A percentile compares a stretch with the other conserved stretches of the same genome.
These are phyloP conservation scores for Pythium dissotocum DNA, from an alignment of 352 stramenopile genomes.

Conservation along the genomic window DNA sequence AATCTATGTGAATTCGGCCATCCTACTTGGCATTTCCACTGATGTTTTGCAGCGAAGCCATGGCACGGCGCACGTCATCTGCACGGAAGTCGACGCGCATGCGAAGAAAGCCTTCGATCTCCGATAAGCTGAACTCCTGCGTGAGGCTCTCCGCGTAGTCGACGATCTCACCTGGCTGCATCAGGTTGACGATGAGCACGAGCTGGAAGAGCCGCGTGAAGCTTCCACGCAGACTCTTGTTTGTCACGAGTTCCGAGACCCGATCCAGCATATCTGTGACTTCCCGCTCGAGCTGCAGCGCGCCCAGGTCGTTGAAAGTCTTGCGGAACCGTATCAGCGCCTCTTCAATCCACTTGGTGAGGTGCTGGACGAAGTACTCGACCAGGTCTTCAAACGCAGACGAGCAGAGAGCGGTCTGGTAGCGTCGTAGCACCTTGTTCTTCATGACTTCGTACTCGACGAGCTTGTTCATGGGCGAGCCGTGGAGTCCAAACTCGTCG, in stretches of 20 bases:
- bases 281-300: constrained; percentile 77
- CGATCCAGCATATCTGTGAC: constrained; percentile 60
- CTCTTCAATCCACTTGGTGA: constrained; percentile 59
- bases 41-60: constrained; percentile 19
- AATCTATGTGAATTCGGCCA: not conserved
- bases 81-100: constrained; percentile 76
- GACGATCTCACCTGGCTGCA: constrained; percentile 67
- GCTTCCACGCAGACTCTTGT: constrained; percentile 56
- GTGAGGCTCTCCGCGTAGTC: constrained; percentile 63
- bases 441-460: constrained; percentile 71
- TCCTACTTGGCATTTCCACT: constrained; percentile 4
- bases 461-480: constrained; percentile 64
- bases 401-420: constrained; percentile 53
- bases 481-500: constrained; percentile 55
- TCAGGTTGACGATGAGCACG: constrained; percentile 79
- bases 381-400: constrained; percentile 73
- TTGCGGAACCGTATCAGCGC: constrained; percentile 56
- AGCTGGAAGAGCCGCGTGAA: constrained; percentile 83
- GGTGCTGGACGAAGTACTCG: constrained; percentile 53
- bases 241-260: constrained; percentile 47
- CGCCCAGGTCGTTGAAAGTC: constrained; percentile 77
- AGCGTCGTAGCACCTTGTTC: constrained; percentile 63
- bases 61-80: constrained; percentile 45
- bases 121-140: constrained; percentile 43
- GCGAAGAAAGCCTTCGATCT: constrained; percentile 55